Evolutionary conservation across 805 yeast species (phyloP).

Genomic region (Wickerhamomyces chaumierensis): DNA sequence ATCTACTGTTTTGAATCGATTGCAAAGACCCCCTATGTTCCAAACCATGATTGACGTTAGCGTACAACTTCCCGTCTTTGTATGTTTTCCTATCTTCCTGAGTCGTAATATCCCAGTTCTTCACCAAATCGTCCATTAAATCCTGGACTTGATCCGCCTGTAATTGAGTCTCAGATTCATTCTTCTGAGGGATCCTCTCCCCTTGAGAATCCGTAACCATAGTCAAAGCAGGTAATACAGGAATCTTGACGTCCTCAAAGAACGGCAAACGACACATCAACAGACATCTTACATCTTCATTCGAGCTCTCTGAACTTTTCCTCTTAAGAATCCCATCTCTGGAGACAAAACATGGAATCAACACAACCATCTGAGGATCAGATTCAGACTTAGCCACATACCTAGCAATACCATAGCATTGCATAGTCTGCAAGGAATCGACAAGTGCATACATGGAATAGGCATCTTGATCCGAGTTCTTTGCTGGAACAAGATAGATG

Average conservation of each 20-base stretch:
- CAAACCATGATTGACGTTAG: constrained; percentile 13
- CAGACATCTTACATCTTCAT: constrained; percentile 28
- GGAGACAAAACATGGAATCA: constrained; percentile 35
- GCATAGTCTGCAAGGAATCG: constrained; percentile 36
- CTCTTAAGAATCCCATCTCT: constrained; percentile 12
- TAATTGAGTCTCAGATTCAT: too few species aligned
- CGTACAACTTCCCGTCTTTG: constrained; percentile 5
- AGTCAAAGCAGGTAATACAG: constrained; percentile 33
- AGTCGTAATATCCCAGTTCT: constrained; percentile 30
- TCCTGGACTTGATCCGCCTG: constrained; percentile 30
- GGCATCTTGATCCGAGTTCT: constrained; percentile 26
- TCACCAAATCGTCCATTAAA: constrained; percentile 33
- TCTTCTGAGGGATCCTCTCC: too few species aligned
- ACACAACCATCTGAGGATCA: constrained; percentile 41
- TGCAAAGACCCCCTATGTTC: constrained; percentile 8
- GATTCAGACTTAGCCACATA: constrained; percentile 39
- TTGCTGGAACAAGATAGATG: constrained; percentile 35
- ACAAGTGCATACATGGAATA: constrained; percentile 36
- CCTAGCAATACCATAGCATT: constrained; percentile 48
- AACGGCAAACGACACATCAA: constrained; percentile 52
- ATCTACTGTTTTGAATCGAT: constrained; percentile 16
- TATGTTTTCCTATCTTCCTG: constrained; percentile 15
- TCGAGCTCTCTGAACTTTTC: constrained; percentile 5
- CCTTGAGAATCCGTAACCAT: constrained; percentile 21
- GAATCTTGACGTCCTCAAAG: constrained; percentile 61